These are phyloP conservation scores for Ambrosia hybrid DNA, from an alignment of 140 eudicot species.

Conservation along the genomic window DNA sequence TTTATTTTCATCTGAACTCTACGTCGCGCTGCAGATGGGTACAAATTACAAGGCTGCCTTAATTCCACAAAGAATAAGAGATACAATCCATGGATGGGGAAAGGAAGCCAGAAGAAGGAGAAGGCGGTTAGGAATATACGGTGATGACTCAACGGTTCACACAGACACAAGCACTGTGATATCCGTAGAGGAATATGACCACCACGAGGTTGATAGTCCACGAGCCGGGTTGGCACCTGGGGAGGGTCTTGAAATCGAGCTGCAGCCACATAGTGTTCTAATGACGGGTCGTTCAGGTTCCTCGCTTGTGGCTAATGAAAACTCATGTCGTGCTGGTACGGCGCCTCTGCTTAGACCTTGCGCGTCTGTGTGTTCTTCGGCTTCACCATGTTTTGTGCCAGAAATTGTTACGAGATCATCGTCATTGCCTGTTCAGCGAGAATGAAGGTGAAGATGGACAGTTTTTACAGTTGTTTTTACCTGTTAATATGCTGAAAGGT, in stretches of 20 bases:
- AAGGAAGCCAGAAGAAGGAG: slow-evolving; percentile 85
- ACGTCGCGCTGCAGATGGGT: slow-evolving; percentile 66
- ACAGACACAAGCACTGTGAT: slow-evolving; percentile 86
- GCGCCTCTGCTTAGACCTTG: slow-evolving; percentile 80
- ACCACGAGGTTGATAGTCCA: slow-evolving; percentile 38
- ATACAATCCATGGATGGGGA: slow-evolving; percentile 93
- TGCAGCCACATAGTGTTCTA: slow-evolving; percentile 44
- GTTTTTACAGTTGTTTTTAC: slow-evolving; percentile 8
- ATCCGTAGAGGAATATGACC: slow-evolving; percentile 68
- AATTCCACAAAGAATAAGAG: slow-evolving; percentile 84
- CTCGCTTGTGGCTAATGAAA: slow-evolving; percentile 50
- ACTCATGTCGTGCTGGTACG: slow-evolving; percentile 51
- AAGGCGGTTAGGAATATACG: slow-evolving; percentile 53
- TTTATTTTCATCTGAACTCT: not conserved
- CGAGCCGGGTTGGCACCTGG: slow-evolving; percentile 20
- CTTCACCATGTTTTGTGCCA: slow-evolving; percentile 37
- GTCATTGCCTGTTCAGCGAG: slow-evolving; percentile 55
- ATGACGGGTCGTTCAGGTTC: slow-evolving; percentile 24
- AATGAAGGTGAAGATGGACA: slow-evolving; percentile 18
- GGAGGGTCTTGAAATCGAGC: slow-evolving; percentile 52
- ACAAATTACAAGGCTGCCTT: slow-evolving; percentile 95
- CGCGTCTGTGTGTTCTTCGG: slow-evolving; percentile 52
- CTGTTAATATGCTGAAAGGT: slow-evolving; percentile 33
- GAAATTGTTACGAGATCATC: slow-evolving; percentile 46
- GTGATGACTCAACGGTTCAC: slow-evolving; percentile 76